phyloP scores from a whole-genome alignment of 495 filamentous ascomycete species.

The Penicillium pulvis region DNA sequence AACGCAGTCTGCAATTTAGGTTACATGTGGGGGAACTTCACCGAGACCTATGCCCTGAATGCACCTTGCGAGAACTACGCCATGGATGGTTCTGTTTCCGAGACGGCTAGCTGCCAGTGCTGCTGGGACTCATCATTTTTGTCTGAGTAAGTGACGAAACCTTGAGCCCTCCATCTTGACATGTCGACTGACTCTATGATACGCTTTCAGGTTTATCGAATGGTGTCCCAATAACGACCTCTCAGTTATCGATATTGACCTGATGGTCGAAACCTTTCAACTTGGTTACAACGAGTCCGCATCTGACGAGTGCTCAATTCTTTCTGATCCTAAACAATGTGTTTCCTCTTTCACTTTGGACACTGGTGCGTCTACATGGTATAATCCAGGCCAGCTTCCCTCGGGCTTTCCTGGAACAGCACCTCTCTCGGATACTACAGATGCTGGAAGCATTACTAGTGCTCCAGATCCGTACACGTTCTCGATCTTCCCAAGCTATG shows the following conservation, averaged over 20 bases:
- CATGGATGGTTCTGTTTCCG: not conserved
- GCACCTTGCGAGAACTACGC: not conserved
- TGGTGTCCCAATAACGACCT: slow-evolving; percentile 4
- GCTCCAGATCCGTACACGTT: slow-evolving; percentile 8
- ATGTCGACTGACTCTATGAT: not conserved
- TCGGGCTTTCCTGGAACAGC: slow-evolving; percentile 7
- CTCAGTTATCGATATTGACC: not conserved
- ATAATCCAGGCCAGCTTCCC: slow-evolving; percentile 6
- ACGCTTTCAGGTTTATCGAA: not conserved
- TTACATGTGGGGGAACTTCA: slow-evolving; percentile 5
- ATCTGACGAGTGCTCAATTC: slow-evolving; percentile 6
- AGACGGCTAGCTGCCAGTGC: slow-evolving; percentile 4
- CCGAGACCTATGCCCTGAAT: slow-evolving; percentile 4
- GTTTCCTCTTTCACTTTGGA: slow-evolving; percentile 3
- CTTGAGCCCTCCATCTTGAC: not conserved
- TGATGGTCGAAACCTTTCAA: not conserved
- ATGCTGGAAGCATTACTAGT: slow-evolving; percentile 6
- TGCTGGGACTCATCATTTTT: slow-evolving; percentile 7
- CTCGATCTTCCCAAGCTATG: slow-evolving; percentile 5
- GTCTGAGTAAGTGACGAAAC: slow-evolving; percentile 1
- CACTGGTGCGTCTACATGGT: slow-evolving; percentile 2
- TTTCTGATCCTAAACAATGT: not conserved
- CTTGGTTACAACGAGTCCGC: slow-evolving; percentile 2
- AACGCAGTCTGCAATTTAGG: slow-evolving; percentile 6
- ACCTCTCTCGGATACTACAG: slow-evolving; percentile 2